Base-by-base conservation (phyloP, 2,329 filamentous ascomycete species). In the Cylindrodendrum hubeiense region DNA sequence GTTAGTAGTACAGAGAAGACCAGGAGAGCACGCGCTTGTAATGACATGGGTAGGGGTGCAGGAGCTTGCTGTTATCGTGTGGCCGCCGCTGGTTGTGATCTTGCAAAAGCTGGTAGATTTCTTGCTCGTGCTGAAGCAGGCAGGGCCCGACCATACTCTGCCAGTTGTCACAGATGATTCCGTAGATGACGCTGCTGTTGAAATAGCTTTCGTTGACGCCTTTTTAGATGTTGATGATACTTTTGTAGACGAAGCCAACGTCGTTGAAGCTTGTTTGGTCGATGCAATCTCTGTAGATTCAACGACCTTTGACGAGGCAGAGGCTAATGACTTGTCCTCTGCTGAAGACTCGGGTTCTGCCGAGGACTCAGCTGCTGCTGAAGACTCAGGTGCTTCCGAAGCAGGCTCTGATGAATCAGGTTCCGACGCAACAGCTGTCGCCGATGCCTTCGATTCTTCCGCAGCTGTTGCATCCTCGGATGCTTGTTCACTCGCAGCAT, bases 1-100 rank as follows among this genome's bases (percentile, higher is more conserved):
- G 19, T 61, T 55, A n/a, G 51, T 55, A n/a, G 59, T 61, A 33
- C 59, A 61, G 9, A 61, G 30, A 2, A 61, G 15, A 17, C 37
- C 50, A 4, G 59, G 50, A 6, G n/a, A 33, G 28, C 59, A 61
- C 24, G 51, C 17, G 51, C 59, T 61, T 3, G 50, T 41, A 2
- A 37, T 30, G 5, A 33, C 30, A 15, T 55, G 26, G 24, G 47
- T 51, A 10, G 43, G 21, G 9, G 59, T 34, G 50, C 59, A 61
- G 10, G 43, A 55, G 28, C 28, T 30, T 19, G 22, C 24, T 19
- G 59, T 55, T 24, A 50, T 33, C 1, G 52, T 53, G 33, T 49
- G 51, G 4, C 59, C 50, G n/a, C 24, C 33, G 6, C 37, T 61
- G 30, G 59, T 61, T 12, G 41, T 7, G n/a, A 61, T 30, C 26